Base-by-base conservation (phyloP, 2,329 filamentous ascomycete species). In the Boeremia lycopersici region DNA sequence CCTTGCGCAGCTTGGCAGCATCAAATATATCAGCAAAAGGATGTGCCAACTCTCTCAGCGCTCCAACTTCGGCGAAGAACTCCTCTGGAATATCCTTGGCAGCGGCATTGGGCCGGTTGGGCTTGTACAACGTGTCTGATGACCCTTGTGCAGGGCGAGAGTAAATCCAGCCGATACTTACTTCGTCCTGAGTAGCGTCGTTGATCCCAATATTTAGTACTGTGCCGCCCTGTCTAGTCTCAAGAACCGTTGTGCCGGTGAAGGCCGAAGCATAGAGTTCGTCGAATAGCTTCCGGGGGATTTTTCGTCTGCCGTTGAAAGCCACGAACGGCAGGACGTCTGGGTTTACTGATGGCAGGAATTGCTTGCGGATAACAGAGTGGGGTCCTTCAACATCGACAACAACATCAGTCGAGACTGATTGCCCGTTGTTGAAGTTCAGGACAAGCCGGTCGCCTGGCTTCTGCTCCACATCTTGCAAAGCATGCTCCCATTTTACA, bases 371-470 rank as follows among this genome's bases (percentile, higher is more conserved):
- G 1, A 73, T 34, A 3, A 31, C 26, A 1, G 77, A 78, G 52
- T 79, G 76, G 1, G 68, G 63, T 6, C 77, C 77, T 51, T 78
- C 76, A 1, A 68, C 67, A 2, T 63, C 77, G 26, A 78, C 50
- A 0, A 77, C 55, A n/a, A 69, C 41, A 1, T 59, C 52, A 17
- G 49, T 58, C 7, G 54, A 36, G 2, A 53, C 17, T 10, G 15
- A 46, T 29, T 57, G 29, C 12, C 61, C 62, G 11, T 67, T 61
- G 3, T 53, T 33, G 19, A 65, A 63, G 1, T 40, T 36, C 10
- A 64, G 26, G 11, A 10, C 17, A 7, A 40, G 17, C 2, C 35
- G 56, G 25, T 28, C 26, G 2, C 15, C 52, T 33, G 35, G 49
- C 1, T 31, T 36, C 29, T 49, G 48, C 15, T 66, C 56, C 11